phyloP scores from a whole-genome alignment of 768 basidiomycete genomes.

The Leccinum olivaceopallidum region DNA sequence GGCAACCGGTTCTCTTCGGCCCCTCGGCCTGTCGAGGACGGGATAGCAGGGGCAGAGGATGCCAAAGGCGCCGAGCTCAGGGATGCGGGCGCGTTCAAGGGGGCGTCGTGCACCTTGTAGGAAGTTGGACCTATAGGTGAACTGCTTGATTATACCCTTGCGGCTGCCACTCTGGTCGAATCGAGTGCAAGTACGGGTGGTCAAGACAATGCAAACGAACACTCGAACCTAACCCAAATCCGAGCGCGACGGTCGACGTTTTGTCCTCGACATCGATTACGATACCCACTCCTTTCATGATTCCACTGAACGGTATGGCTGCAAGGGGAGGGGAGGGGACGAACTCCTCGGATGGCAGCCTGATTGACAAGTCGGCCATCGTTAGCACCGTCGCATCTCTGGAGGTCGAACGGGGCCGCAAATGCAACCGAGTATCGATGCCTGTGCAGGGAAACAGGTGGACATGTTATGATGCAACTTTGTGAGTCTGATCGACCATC shows the following conservation, averaged over 20 bases:
- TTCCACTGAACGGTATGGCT: slow-evolving; percentile 2
- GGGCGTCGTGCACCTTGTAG: slow-evolving; percentile 28
- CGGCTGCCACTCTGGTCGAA: not conserved
- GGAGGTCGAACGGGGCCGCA: slow-evolving; percentile 47
- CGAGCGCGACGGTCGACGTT: not conserved
- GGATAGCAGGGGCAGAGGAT: slow-evolving; percentile 54
- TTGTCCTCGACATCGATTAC: slow-evolving; percentile 6
- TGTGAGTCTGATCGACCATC: slow-evolving; percentile 37
- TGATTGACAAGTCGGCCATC: slow-evolving; percentile 36
- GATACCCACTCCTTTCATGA: slow-evolving; percentile 8
- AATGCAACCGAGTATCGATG: slow-evolving; percentile 45
- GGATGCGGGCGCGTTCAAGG: slow-evolving; percentile 10
- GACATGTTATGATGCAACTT: slow-evolving; percentile 35
- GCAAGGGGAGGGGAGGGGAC: slow-evolving; percentile 39
- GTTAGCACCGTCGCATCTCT: slow-evolving; percentile 36
- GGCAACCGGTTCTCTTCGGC: not conserved
- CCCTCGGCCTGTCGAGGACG: slow-evolving; percentile 30
- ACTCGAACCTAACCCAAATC: not conserved
- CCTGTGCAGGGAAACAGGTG: slow-evolving; percentile 52
- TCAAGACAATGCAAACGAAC: not conserved
- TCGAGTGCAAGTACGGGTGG: not conserved
- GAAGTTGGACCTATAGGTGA: slow-evolving; percentile 49
- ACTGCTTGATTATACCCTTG: slow-evolving; percentile 31
- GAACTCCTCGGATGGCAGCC: slow-evolving; percentile 50
- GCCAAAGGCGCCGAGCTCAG: slow-evolving; percentile 35